phyloP scores from a whole-genome alignment of 169 alveolate genomes.

The Cryptosporidium muris region DNA sequence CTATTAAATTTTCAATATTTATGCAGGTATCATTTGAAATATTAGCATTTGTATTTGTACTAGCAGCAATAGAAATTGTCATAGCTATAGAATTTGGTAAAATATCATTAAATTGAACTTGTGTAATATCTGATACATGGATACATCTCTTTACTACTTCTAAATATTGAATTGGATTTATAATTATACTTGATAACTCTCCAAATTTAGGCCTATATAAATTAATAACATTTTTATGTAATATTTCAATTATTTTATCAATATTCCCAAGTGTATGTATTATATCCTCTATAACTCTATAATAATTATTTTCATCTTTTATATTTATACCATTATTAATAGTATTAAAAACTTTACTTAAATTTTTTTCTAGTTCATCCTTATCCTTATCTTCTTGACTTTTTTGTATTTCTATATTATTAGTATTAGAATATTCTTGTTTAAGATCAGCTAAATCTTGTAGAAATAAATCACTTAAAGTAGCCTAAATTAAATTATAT shows the following conservation, averaged over 20 bases:
- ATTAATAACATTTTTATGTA: constrained; percentile 77
- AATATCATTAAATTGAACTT: constrained; percentile 81
- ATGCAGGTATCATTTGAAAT: constrained; percentile 73
- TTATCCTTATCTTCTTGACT: neutral
- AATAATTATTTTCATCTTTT: neutral
- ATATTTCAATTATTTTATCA: constrained; percentile 10
- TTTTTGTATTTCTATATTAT: neutral
- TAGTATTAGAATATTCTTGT: neutral
- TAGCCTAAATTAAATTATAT: neutral
- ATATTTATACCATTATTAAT: neutral
- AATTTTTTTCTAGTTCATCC: neutral
- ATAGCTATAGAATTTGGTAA: constrained; percentile 86
- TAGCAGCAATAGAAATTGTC: constrained; percentile 89
- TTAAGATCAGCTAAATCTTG: constrained; percentile 39
- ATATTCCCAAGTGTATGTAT: constrained; percentile 13
- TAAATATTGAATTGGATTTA: constrained; percentile 85
- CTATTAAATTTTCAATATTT: constrained; percentile 67
- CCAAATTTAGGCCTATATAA: constrained; percentile 85
- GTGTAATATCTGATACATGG: constrained; percentile 81
- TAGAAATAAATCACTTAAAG: constrained; percentile 41
- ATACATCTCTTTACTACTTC: constrained; percentile 84
- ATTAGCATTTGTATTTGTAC: constrained; percentile 78
- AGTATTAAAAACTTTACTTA: neutral
- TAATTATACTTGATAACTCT: constrained; percentile 87
- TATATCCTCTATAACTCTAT: constrained; percentile 27